These are phyloP conservation scores for Paulownia fortunei DNA, from an alignment of 257 asterid genomes.

Conservation along the genomic window DNA sequence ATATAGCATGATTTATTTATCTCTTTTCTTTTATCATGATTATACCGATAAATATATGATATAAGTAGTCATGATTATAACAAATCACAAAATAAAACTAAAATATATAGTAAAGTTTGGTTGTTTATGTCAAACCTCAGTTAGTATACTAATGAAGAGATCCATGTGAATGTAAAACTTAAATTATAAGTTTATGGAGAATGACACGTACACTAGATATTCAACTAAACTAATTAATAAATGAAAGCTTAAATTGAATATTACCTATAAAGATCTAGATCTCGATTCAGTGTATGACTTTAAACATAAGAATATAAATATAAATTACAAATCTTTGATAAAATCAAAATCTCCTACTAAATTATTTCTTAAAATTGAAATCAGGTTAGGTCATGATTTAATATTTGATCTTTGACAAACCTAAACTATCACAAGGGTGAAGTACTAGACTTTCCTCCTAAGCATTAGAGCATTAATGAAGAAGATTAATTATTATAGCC, in stretches of 20 bases:
- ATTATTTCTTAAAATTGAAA: background rate
- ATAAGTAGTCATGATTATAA: too few relatives aligned
- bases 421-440: background rate
- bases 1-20: too few relatives aligned
- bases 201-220: background rate
- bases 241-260: background rate
- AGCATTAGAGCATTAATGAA: too few relatives aligned
- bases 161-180: too few relatives aligned
- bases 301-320: background rate
- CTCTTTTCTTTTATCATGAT: too few relatives aligned
- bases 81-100: too few relatives aligned
- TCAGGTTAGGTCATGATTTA: conserved; percentile 26
- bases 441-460: conserved; percentile 28
- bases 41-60: too few relatives aligned
- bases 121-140: too few relatives aligned
- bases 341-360: background rate
- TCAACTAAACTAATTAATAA: background rate
- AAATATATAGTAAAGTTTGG: too few relatives aligned
- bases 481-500: too few relatives aligned
- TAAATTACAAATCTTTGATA: background rate
- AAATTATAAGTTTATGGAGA: conserved; percentile 6
- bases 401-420: too few relatives aligned
- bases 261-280: conserved; percentile 33
- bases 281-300: conserved; percentile 14
- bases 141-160: too few relatives aligned